A percentile compares a stretch with the other conserved stretches of the same genome.
phyloP scores from a whole-genome alignment of 208 protist species.

The Acanthamoeba culbertsoni region DNA sequence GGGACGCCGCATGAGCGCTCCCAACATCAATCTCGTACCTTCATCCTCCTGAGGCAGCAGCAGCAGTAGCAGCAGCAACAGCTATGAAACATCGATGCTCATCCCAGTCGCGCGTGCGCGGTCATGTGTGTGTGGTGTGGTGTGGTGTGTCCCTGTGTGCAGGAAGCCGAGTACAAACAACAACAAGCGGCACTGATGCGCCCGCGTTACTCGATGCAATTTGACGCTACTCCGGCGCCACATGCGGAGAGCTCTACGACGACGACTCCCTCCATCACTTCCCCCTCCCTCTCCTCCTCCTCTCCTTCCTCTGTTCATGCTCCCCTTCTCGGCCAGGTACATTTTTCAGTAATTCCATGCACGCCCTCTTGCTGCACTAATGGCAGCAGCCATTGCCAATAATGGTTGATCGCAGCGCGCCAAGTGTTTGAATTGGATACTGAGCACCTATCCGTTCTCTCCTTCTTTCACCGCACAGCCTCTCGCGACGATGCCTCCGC shows the following conservation, averaged over 20 bases:
- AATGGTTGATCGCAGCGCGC: too few species aligned
- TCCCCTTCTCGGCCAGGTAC: too few species aligned
- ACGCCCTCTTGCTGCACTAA: too few species aligned
- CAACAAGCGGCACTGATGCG: neutral
- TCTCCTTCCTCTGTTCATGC: too few species aligned
- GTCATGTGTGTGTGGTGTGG: too few species aligned
- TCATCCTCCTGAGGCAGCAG: neutral
- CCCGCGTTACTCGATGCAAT: neutral
- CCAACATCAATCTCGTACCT: neutral
- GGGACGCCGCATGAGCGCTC: neutral
- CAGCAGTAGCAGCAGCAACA: neutral
- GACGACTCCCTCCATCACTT: neutral
- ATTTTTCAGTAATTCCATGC: too few species aligned
- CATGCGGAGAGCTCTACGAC: neutral
- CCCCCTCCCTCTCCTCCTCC: neutral
- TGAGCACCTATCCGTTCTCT: too few species aligned
- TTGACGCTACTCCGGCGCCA: neutral
- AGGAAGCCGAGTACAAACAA: neutral
- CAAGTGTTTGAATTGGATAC: too few species aligned
- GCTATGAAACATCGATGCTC: neutral
- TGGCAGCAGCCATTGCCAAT: too few species aligned
- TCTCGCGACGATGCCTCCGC: too few species aligned
- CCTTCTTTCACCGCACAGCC: too few species aligned
- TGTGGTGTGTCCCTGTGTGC: too few species aligned
- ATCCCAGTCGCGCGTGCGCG: neutral